Conservation (phyloP, 2,329 filamentous ascomycete genomes). For the Fusarium paranaense region DNA sequence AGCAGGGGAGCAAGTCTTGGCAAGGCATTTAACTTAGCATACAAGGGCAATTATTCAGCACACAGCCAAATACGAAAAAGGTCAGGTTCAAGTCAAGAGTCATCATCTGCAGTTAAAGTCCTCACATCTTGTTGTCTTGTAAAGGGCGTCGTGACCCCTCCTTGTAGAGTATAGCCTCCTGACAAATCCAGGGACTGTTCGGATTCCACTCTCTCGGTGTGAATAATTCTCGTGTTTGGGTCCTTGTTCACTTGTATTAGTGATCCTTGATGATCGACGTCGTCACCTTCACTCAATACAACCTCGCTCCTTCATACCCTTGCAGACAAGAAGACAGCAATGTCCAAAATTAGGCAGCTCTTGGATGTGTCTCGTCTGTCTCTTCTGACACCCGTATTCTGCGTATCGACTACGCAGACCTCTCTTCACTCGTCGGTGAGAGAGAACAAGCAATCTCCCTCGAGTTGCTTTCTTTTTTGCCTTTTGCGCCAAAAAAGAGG, state of each 20-base stretch:
- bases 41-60: conserved; percentile 1
- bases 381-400: background rate
- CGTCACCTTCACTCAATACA: conserved; percentile 16
- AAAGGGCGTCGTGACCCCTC: conserved; percentile 31
- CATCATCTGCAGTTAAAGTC: background rate
- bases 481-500: background rate
- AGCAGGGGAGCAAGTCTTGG: background rate
- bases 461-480: background rate
- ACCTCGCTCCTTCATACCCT: conserved; percentile 3
- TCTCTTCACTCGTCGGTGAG: background rate
- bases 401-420: background rate
- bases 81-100: conserved; percentile 3
- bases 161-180: background rate
- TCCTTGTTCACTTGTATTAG: background rate
- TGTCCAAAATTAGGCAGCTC: conserved; percentile 34
- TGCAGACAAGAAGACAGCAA: background rate
- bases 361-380: background rate
- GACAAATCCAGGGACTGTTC: conserved; percentile 13
- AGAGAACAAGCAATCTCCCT: background rate
- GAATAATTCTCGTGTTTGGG: conserved; percentile 5
- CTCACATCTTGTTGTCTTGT: conserved; percentile 26
- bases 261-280: conserved; percentile 25
- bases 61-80: background rate
- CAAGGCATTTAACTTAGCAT: background rate
- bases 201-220: conserved; percentile 7